Evolutionary conservation across 495 filamentous ascomycete genomes (phyloP).

Genomic region (Amorphotheca resinae): DNA sequence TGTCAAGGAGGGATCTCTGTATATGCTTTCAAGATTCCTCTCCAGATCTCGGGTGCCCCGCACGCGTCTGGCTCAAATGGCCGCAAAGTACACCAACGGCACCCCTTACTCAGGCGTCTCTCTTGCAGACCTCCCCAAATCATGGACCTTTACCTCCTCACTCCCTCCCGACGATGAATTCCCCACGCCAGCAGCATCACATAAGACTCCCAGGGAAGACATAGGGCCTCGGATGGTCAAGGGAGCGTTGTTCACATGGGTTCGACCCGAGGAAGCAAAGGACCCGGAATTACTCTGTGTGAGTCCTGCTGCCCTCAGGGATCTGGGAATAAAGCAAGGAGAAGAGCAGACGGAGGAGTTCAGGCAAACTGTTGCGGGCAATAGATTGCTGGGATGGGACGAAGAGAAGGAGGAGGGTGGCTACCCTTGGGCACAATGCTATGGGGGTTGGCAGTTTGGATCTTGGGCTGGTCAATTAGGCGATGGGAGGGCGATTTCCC

Average conservation of each 20-base stretch:
- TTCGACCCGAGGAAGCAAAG: slow-evolving; percentile 60
- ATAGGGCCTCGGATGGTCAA: slow-evolving; percentile 78
- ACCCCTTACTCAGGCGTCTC: slow-evolving; percentile 22
- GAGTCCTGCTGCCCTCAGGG: slow-evolving; percentile 60
- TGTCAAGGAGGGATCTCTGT: no score
- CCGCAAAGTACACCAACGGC: slow-evolving; percentile 36
- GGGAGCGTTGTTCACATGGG: slow-evolving; percentile 78
- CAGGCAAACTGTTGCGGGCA: slow-evolving; percentile 62
- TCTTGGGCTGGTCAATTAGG: slow-evolving; percentile 93
- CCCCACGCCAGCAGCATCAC: slow-evolving; percentile 66
- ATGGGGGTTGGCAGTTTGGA: slow-evolving; percentile 80
- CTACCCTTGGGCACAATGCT: slow-evolving; percentile 97
- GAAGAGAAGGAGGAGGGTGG: slow-evolving; percentile 49
- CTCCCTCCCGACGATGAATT: slow-evolving; percentile 69
- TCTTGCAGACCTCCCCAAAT: slow-evolving; percentile 68
- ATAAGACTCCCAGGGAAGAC: slow-evolving; percentile 60
- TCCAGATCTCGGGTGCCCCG: slow-evolving; percentile 16
- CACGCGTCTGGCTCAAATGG: slow-evolving; percentile 37
- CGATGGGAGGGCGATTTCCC: slow-evolving; percentile 84
- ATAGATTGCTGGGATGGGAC: slow-evolving; percentile 56
- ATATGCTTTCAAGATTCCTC: slow-evolving; percentile 30
- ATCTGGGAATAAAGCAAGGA: slow-evolving; percentile 56
- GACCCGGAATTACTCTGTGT: slow-evolving; percentile 69
- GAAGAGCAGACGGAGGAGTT: slow-evolving; percentile 67
- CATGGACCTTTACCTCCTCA: slow-evolving; percentile 68